Evolutionary conservation across 768 basidiomycete species (phyloP).

Genomic region (Mycena galericulata): DNA sequence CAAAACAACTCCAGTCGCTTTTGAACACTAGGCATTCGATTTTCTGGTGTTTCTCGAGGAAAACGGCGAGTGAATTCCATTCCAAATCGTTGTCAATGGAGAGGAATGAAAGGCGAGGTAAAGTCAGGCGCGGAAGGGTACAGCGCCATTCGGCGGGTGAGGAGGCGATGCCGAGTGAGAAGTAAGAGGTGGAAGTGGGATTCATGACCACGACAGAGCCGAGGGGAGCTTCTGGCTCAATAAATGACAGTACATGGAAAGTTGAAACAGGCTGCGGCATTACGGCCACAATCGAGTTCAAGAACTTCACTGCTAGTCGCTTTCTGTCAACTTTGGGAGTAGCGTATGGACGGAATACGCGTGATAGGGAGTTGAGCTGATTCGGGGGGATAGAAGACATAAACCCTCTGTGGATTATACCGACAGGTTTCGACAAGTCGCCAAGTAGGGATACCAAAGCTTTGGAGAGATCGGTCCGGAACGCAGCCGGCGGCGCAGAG

Average conservation of each 20-base stretch:
- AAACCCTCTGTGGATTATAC: slow-evolving; percentile 15
- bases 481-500: background rate
- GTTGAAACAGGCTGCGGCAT: background rate
- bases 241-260: slow-evolving; percentile 16
- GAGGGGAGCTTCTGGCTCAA: background rate
- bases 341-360: too few species aligned
- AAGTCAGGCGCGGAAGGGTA: background rate
- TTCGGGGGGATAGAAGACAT: background rate
- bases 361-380: background rate
- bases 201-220: slow-evolving; percentile 15
- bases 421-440: background rate
- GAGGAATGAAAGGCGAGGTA: slow-evolving; percentile 12
- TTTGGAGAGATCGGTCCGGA: slow-evolving; percentile 1
- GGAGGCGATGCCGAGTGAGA: background rate
- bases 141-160: slow-evolving; percentile 13
- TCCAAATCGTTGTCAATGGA: slow-evolving; percentile 14
- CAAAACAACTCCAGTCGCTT: background rate
- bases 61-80: background rate
- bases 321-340: slow-evolving; percentile 3
- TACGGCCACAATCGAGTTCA: background rate
- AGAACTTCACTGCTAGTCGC: slow-evolving; percentile 8
- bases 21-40: slow-evolving; percentile 18
- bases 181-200: background rate
- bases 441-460: slow-evolving; percentile 9
- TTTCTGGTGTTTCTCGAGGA: slow-evolving; percentile 13